Evolutionary conservation across 2,329 filamentous ascomycete species (phyloP).

Genomic region (Sarocladiaceae sp.): DNA sequence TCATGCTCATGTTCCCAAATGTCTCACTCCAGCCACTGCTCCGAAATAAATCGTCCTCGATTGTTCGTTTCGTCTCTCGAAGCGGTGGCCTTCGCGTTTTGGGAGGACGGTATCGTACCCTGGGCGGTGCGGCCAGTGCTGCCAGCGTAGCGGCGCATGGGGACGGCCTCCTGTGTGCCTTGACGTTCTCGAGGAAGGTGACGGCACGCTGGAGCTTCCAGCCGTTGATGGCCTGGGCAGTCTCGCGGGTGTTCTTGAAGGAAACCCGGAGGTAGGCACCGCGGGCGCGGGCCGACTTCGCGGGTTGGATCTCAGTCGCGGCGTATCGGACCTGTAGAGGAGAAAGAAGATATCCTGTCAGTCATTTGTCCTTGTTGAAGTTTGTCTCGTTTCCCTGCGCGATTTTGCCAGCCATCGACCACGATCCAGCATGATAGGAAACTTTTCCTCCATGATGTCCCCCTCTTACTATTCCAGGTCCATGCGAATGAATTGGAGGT

Average conservation of each 20-base stretch:
- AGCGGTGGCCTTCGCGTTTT: not conserved
- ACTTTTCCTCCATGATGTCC: constrained; percentile 7
- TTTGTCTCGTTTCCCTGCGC: not conserved
- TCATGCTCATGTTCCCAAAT: not conserved
- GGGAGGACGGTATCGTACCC: constrained; percentile 63
- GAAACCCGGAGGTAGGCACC: constrained; percentile 98
- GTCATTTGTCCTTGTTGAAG: constrained; percentile 18
- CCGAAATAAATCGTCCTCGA: not conserved
- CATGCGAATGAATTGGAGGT: not conserved
- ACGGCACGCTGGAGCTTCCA: constrained; percentile 96
- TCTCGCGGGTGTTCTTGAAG: constrained; percentile 99
- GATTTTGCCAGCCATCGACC: not conserved
- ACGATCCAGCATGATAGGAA: constrained; percentile 3
- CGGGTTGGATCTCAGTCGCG: constrained; percentile 78
- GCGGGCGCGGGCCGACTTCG: constrained; percentile 95
- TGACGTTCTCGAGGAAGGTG: constrained; percentile 96
- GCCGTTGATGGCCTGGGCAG: constrained; percentile 98
- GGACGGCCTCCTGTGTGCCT: constrained; percentile 95
- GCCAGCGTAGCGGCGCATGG: constrained; percentile 96
- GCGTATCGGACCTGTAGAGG: constrained; percentile 82
- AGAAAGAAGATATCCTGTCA: constrained; percentile 10
- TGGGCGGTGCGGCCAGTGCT: constrained; percentile 94
- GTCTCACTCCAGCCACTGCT: not conserved
- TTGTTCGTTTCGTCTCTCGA: not conserved
- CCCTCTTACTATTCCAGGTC: not conserved